Evolutionary conservation across 2,329 filamentous ascomycete species (phyloP).

Genomic region (Aspergillus novofumigatus): DNA sequence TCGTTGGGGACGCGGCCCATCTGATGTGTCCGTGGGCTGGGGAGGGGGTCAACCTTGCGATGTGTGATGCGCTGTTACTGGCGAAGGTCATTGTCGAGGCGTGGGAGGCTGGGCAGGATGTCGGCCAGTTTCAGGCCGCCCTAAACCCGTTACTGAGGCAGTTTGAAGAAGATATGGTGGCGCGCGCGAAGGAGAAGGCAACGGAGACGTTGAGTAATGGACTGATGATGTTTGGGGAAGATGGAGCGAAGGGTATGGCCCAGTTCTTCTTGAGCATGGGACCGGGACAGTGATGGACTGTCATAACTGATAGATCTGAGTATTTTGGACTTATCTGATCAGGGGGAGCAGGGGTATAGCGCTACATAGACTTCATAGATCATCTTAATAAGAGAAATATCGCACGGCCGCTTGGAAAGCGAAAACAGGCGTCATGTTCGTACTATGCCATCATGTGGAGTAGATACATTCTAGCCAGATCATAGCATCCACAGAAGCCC

Average conservation of each 20-base stretch:
- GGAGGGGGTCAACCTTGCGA: constrained; percentile 25
- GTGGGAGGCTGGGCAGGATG: background rate
- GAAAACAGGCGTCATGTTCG: too few species aligned
- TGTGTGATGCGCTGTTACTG: constrained; percentile 20
- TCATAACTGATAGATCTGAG: too few species aligned
- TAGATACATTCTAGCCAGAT: too few species aligned
- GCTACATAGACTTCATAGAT: too few species aligned
- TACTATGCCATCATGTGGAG: too few species aligned
- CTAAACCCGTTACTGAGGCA: constrained; percentile 14
- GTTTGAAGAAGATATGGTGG: constrained; percentile 18
- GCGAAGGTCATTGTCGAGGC: constrained; percentile 17
- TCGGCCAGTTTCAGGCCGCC: constrained; percentile 2
- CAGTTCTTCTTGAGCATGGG: background rate
- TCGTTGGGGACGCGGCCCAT: constrained; percentile 29
- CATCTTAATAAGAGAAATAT: too few species aligned
- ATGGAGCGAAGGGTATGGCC: constrained; percentile 4
- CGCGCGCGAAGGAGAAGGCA: constrained; percentile 4
- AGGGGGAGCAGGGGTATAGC: too few species aligned
- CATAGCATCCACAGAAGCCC: too few species aligned
- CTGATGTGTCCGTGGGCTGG: constrained; percentile 28
- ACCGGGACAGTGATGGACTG: too few species aligned
- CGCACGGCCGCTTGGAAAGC: too few species aligned
- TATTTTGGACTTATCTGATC: too few species aligned
- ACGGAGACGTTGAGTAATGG: constrained; percentile 4
- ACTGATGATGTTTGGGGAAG: constrained; percentile 6